Evolutionary conservation across 2,329 filamentous ascomycete species (phyloP).

Genomic region (Trichoderma sp.): DNA sequence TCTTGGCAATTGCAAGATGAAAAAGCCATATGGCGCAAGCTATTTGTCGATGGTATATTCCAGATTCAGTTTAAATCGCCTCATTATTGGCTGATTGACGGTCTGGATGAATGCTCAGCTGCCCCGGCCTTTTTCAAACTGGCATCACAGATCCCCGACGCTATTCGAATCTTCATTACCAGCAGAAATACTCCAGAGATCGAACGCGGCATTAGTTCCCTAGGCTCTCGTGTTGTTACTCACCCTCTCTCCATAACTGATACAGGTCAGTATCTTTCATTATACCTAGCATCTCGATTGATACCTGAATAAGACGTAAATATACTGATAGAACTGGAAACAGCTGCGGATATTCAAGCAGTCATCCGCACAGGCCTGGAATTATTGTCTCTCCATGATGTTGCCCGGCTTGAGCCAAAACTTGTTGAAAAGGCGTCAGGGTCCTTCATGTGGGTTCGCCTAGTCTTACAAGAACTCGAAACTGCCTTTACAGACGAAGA

Average conservation of each 20-base stretch:
- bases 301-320: neutral
- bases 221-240: neutral
- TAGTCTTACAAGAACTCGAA: conserved; percentile 12
- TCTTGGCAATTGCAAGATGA: conserved; percentile 4
- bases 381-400: neutral
- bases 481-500: neutral
- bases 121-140: neutral
- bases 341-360: conserved; percentile 1
- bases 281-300: neutral
- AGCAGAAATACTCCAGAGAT: conserved; percentile 1
- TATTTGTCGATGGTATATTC: conserved; percentile 11
- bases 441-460: conserved; percentile 4
- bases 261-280: neutral
- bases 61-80: neutral
- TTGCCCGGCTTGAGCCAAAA: neutral
- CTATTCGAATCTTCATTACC: neutral
- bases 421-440: neutral
- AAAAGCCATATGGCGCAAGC: conserved; percentile 4
- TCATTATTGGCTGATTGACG: conserved; percentile 17
- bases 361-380: neutral
- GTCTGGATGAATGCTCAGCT: neutral
- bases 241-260: neutral
- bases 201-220: neutral
- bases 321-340: neutral
- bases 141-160: neutral